Evolutionary conservation across 345 rosid genomes (phyloP), one percentile per base, ranked within the genome.

Genomic region (Stellera chamaejasme): DNA sequence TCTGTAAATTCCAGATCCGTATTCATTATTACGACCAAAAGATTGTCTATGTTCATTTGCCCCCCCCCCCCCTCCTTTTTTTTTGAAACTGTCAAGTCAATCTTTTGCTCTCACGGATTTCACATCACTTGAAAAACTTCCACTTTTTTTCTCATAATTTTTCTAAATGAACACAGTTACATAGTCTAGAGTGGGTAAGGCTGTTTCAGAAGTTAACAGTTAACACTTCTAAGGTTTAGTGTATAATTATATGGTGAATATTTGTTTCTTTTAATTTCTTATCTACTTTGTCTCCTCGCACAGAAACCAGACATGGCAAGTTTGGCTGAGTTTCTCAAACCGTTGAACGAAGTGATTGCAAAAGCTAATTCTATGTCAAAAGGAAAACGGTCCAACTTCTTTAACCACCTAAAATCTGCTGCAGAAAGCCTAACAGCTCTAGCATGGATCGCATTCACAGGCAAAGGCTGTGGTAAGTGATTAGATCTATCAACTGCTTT

Each of bases 381-480:
- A 66, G 97, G 90, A 23, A 82, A 62, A 72, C 78, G 93, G 56
- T 78, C 84, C 6, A 93, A 80, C 77, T 87, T 71, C 73, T 84
- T 90, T 65, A 90, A 90, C 66, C 97, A 90, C 70, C 67, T 81
- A 56, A 90, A 87, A 61, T 51, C 84, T 66, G 90, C 84, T 27
- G 75, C 75, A 6, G 95, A 87, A 59, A 82, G 95, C 74, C 73
- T 87, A 2, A 41, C 83, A 14, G 95, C 97, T 46, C 81, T 90
- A 68, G 90, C 82, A 2, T 87, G 93, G 95, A 76, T 90, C 76
- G 90, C 97, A 45, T 87, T 67, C 68, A 73, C 84, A 0, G 95
- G 90, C 39, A 90, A 90, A 65, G 90, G 79, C 51, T 90, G 97
- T 61, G 95, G 95, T 84, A 60, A 54, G 82, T 48, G 6, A 32